These are phyloP conservation scores for Phialemoniopsis sp. DNA, from an alignment of 2,329 filamentous ascomycete genomes.

Conservation along the genomic window DNA sequence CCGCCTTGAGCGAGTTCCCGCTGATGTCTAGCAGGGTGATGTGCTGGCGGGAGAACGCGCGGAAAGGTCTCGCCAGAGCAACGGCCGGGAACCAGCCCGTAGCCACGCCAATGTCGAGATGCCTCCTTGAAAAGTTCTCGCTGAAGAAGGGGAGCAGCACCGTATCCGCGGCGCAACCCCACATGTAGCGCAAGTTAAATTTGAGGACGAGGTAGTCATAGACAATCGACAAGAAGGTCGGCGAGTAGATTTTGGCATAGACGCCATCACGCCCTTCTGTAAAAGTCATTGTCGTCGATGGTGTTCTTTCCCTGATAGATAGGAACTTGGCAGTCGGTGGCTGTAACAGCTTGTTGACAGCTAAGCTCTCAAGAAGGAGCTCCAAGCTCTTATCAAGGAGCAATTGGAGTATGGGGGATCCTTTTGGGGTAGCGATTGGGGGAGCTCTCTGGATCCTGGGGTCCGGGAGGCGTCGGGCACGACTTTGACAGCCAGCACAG, in stretches of 20 bases:
- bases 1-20: conserved; percentile 20
- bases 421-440: no score
- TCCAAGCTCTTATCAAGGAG: no score
- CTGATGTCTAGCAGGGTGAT: conserved; percentile 32
- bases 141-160: conserved; percentile 27
- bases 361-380: no score
- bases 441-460: no score
- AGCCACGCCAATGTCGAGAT: conserved; percentile 35
- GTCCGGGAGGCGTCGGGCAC: no score
- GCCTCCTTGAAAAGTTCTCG: conserved; percentile 24
- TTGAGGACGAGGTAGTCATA: conserved; percentile 27
- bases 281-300: not conserved
- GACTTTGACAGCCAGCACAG: no score
- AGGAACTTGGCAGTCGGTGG: no score
- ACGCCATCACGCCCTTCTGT: not conserved
- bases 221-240: conserved; percentile 8
- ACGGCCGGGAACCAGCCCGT: conserved; percentile 30
- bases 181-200: conserved; percentile 28
- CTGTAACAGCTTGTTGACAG: no score
- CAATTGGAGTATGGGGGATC: no score
- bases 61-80: conserved; percentile 14
- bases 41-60: conserved; percentile 13
- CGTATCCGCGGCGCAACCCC: conserved; percentile 24
- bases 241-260: conserved; percentile 9
- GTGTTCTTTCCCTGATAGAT: no score